Evolutionary conservation across 768 basidiomycete genomes (phyloP), one percentile per base, ranked within the genome.

Genomic region (Podaxis pistillaris): DNA sequence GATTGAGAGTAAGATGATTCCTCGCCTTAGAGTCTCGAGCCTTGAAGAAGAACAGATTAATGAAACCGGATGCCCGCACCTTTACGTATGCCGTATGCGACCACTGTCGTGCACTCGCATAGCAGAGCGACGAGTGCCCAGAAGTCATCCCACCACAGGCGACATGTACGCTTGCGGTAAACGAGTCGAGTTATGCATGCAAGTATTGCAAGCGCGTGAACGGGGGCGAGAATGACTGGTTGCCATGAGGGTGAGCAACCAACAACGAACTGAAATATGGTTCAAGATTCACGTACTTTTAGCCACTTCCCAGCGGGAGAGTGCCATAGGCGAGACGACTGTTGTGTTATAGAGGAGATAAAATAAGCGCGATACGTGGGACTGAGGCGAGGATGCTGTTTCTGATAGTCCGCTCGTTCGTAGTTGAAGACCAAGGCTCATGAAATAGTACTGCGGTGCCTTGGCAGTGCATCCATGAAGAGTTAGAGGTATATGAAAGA

Each of bases 91-190:
- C 30, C 36, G 65, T 44, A 44, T 47, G 37, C 36, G 44, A 56
- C n/a, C 55, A 56, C 50, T 53, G 63, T 57, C 49, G 33, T 13
- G 4, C 17, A 59, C 24, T 68, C 71, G 49, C 51, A 56, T 8
- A 69, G 13, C 13, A 71, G 53, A 7, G 73, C 68, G 12, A 65
- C 26, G 11, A 69, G 69, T 17, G 73, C 73, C 65, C 68, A 70
- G 49, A 67, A 66, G 58, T 74, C 73, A 56, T 74, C 73, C 73
- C 73, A 74, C 73, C 73, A 72, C 8, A 74, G 64, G 37, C 68
- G 66, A 28, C 52, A 57, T 9, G 64, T 68, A 17, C 65, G 68
- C 52, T 56, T 57, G n/a, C 73, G 69, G 58, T 72, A 66, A 12
- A 28, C 46, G 24, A 74, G 65, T 24, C 73, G 68, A 28, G 69